Conservation (phyloP, 129 eudicot species). For the Arctium minus region DNA sequence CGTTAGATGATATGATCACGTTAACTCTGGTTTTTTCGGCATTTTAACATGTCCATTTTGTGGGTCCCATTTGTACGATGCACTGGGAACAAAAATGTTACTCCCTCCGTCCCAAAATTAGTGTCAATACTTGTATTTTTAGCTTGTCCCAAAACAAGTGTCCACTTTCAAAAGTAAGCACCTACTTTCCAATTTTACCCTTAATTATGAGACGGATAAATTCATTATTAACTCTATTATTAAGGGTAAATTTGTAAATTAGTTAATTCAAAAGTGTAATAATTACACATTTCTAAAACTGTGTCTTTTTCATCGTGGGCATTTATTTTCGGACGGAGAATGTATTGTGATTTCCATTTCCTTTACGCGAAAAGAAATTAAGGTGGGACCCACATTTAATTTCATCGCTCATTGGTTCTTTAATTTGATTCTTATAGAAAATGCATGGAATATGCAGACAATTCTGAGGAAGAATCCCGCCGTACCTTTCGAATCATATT, state of each 20-base stretch:
- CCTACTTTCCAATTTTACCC: not conserved
- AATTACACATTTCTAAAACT: not conserved
- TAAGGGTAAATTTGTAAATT: not conserved
- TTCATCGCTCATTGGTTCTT: slow-evolving; percentile 20
- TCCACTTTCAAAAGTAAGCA: not conserved
- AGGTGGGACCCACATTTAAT: slow-evolving; percentile 15
- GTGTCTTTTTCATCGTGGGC: not conserved
- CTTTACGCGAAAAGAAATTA: slow-evolving; percentile 1
- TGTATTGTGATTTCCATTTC: not conserved
- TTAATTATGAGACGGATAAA: not conserved
- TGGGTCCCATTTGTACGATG: not conserved
- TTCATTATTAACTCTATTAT: not conserved
- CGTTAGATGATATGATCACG: not conserved
- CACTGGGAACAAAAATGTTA: not conserved
- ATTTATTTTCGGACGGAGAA: not conserved
- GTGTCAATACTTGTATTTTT: too few relatives aligned
- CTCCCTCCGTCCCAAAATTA: not conserved
- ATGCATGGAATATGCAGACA: slow-evolving; percentile 77
- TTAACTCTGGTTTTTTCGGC: not conserved
- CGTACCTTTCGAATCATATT: slow-evolving; percentile 73
- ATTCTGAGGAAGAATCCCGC: slow-evolving; percentile 59
- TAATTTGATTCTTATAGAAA: slow-evolving; percentile 36
- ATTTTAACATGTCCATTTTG: not conserved
- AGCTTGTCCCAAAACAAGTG: too few relatives aligned
- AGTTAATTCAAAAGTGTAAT: not conserved